Percentiles rank a stretch among this genome's conserved stretches.
phyloP scores from a whole-genome alignment of 768 basidiomycete species.

The Mycena galopus region DNA sequence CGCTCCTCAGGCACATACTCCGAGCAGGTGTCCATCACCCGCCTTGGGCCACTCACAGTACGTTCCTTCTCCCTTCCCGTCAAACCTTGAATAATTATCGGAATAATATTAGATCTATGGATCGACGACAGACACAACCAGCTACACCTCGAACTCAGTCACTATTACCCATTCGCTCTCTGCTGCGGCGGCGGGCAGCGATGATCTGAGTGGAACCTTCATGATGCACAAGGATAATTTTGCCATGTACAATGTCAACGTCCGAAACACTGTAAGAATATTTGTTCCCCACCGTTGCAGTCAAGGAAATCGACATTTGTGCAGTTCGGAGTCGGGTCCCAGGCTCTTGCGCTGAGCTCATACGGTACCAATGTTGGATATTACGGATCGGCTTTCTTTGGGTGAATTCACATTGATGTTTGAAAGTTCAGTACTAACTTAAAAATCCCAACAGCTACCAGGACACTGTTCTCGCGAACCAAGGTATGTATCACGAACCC shows the following conservation, averaged over 20 bases:
- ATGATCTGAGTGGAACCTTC: slow-evolving; percentile 47
- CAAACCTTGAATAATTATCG: neutral
- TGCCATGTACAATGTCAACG: slow-evolving; percentile 48
- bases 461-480: slow-evolving; percentile 40
- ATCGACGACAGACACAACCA: slow-evolving; percentile 45
- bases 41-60: slow-evolving; percentile 33
- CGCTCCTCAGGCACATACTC: slow-evolving; percentile 35
- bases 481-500: neutral
- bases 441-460: slow-evolving; percentile 38
- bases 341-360: slow-evolving; percentile 45
- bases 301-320: neutral
- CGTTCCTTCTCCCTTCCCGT: neutral
- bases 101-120: slow-evolving; percentile 21
- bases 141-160: slow-evolving; percentile 46
- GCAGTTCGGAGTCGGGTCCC: slow-evolving; percentile 41
- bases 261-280: slow-evolving; percentile 44
- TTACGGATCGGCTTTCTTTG: slow-evolving; percentile 42
- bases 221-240: slow-evolving; percentile 48
- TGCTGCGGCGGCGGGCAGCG: slow-evolving; percentile 44
- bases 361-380: slow-evolving; percentile 45
- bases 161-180: slow-evolving; percentile 44
- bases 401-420: slow-evolving; percentile 8
- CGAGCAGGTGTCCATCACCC: slow-evolving; percentile 40
- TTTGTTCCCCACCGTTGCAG: neutral
- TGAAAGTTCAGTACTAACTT: too few relatives aligned